Conservation (phyloP, 2,329 filamentous ascomycete genomes). For the Fusarium azukiicola region DNA sequence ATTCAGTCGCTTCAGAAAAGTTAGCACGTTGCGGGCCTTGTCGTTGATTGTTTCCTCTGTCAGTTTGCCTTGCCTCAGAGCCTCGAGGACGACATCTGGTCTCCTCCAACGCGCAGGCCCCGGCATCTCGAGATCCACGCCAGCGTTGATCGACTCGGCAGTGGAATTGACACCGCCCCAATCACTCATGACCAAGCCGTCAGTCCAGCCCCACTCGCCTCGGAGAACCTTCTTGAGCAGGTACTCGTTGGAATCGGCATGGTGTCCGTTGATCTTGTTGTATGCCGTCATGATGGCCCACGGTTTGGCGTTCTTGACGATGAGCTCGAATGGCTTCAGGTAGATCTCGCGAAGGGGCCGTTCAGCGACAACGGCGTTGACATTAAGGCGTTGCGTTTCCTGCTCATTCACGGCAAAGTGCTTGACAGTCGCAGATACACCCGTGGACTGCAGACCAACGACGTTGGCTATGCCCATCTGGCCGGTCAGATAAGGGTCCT, state of each 20-base stretch:
- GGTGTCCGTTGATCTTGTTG: constrained; percentile 65
- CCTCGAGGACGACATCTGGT: constrained; percentile 54
- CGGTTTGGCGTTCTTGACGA: constrained; percentile 63
- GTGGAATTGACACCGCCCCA: constrained; percentile 63
- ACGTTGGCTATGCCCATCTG: constrained; percentile 57
- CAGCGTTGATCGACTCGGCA: constrained; percentile 57
- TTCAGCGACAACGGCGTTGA: constrained; percentile 52
- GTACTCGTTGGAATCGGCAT: constrained; percentile 56
- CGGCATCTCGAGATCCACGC: constrained; percentile 62
- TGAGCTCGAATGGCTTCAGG: constrained; percentile 65
- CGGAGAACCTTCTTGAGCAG: constrained; percentile 61
- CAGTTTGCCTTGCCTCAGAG: constrained; percentile 55
- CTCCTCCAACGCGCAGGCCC: constrained; percentile 59
- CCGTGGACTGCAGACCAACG: constrained; percentile 64
- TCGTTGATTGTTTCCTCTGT: constrained; percentile 55
- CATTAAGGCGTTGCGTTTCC: constrained; percentile 53
- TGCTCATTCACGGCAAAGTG: constrained; percentile 68
- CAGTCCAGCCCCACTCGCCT: constrained; percentile 67
- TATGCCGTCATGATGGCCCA: constrained; percentile 63
- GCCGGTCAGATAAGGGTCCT: constrained; percentile 52
- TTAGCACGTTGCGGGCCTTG: constrained; percentile 55
- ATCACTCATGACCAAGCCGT: constrained; percentile 59
- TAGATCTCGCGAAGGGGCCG: constrained; percentile 55
- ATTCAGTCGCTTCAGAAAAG: constrained; percentile 53
- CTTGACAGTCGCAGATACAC: constrained; percentile 66